Evolutionary conservation across 108 stramenopile species (phyloP), one percentile per base, ranked within the genome.

Genomic region (Skeletonema grethae): DNA sequence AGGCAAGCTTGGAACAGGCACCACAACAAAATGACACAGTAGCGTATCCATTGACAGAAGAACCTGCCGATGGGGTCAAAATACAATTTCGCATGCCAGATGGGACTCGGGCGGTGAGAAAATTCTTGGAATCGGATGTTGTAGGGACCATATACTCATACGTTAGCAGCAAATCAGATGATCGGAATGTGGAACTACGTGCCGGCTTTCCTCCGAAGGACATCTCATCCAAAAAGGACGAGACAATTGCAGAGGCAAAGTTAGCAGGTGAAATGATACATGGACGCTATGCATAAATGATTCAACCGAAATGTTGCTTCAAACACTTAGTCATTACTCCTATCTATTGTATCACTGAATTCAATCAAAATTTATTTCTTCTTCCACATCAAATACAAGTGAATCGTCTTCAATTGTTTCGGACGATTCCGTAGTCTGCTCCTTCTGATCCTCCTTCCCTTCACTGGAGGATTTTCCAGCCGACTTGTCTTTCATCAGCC

Each of bases 131-230:
- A 15, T 68, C 62, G 13, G 87, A 91, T 50, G 57, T 67, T 16
- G 88, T 93, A 0, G 69, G 46, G 22, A 68, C 67, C 15, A 56
- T 93, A 1, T 90, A 85, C 70, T 76, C 86, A 12, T 91, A 71
- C 68, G 87, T 89, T 18, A 31, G 55, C 2, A 81, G 79, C 28
- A 73, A 84, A 53, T 75, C 67, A 38, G 16, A 73, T 5, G 75
- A 75, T 43, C 73, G 77, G 57, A 76, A 78, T 13, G 65, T 87
- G n/a, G 89, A 92, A 63, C 48, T 92, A 10, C 68, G 79, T 7
- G 73, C 65, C 48, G 88, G 91, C 7, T 92, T 88, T 72, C 91
- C 91, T n/a, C 89, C 87, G 3, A 87, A 82, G 38, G 87, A 88
- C 58, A 64, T 92, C 32, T 28, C 59, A 4, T 25, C 72, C 5